Conservation (phyloP, 805 yeast genomes). For the Peterozyma toletana region DNA sequence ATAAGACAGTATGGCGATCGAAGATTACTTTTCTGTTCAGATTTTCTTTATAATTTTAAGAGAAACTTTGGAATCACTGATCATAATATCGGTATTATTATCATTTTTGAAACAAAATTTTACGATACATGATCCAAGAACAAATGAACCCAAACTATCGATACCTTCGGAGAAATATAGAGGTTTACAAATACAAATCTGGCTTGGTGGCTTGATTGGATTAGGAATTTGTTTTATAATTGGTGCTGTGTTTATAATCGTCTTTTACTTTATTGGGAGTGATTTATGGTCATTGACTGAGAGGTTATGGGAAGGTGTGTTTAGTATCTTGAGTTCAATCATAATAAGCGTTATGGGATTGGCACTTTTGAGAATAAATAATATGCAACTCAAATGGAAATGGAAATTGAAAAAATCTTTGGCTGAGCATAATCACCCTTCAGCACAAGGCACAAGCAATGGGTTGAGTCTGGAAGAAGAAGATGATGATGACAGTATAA, state of each 20-base stretch:
- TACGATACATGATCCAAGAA: conserved; percentile 24
- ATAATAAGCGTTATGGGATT: conserved; percentile 85
- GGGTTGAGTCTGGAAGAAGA: conserved; percentile 6
- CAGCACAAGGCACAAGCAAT: neutral
- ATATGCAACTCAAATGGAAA: conserved; percentile 78
- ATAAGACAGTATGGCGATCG: conserved; percentile 19
- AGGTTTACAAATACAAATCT: conserved; percentile 58
- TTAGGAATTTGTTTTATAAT: conserved; percentile 59
- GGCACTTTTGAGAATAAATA: conserved; percentile 72
- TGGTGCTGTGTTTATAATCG: conserved; percentile 63
- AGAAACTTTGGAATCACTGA: conserved; percentile 72
- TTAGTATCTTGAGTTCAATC: conserved; percentile 69
- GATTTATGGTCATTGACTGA: conserved; percentile 87
- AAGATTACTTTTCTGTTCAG: conserved; percentile 59
- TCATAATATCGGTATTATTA: conserved; percentile 66
- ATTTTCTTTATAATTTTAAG: conserved; percentile 67
- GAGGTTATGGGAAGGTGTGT: conserved; percentile 81
- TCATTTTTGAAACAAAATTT: conserved; percentile 62
- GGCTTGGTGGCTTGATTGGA: conserved; percentile 77
- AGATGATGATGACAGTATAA: conserved; percentile 11
- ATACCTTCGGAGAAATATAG: conserved; percentile 27
- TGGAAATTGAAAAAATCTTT: conserved; percentile 33
- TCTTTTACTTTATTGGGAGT: conserved; percentile 71
- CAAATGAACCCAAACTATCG: conserved; percentile 18
- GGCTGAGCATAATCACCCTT: neutral